phyloP scores from a whole-genome alignment of 139 green algal genomes.

The Ulvella scutata region DNA sequence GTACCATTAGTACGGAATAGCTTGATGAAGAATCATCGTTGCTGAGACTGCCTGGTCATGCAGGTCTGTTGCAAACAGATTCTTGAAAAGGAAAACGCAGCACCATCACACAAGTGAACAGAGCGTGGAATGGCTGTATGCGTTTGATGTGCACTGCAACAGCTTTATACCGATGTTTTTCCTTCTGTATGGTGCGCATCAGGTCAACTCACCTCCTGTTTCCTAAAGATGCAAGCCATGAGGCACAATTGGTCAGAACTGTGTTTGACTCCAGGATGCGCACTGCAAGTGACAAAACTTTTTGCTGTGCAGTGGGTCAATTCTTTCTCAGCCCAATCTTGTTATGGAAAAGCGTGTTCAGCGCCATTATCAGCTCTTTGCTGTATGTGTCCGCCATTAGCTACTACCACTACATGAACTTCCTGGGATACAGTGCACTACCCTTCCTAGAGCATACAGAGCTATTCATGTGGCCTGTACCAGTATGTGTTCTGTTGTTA shows the following conservation, averaged over 20 bases:
- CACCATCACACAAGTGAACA: slow-evolving; percentile 74
- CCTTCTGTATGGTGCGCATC: slow-evolving; percentile 50
- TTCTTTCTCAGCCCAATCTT: slow-evolving; percentile 65
- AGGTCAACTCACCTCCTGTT: too few relatives aligned
- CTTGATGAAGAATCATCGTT: too few relatives aligned
- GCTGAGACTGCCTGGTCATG: neutral
- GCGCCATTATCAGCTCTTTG: slow-evolving; percentile 33
- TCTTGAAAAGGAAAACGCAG: slow-evolving; percentile 39
- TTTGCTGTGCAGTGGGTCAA: slow-evolving; percentile 45
- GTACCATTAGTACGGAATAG: too few relatives aligned
- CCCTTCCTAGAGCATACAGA: slow-evolving; percentile 78
- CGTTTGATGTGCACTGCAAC: slow-evolving; percentile 98
- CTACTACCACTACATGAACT: slow-evolving; percentile 92
- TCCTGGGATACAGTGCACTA: slow-evolving; percentile 82
- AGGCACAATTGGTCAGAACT: too few relatives aligned
- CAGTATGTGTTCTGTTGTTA: neutral
- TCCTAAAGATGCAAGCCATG: too few relatives aligned
- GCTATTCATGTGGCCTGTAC: slow-evolving; percentile 16
- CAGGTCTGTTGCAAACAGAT: slow-evolving; percentile 66
- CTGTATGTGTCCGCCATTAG: slow-evolving; percentile 54
- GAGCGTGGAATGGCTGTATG: slow-evolving; percentile 87
- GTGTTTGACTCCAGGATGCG: too few relatives aligned
- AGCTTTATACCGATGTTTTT: slow-evolving; percentile 88
- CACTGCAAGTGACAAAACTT: too few relatives aligned
- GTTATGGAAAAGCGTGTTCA: slow-evolving; percentile 39